A percentile compares a stretch with the other conserved stretches of the same genome.
These are phyloP conservation scores for Protomyces macrosporus DNA, from an alignment of 1,139 yeast species.

Conservation along the genomic window DNA sequence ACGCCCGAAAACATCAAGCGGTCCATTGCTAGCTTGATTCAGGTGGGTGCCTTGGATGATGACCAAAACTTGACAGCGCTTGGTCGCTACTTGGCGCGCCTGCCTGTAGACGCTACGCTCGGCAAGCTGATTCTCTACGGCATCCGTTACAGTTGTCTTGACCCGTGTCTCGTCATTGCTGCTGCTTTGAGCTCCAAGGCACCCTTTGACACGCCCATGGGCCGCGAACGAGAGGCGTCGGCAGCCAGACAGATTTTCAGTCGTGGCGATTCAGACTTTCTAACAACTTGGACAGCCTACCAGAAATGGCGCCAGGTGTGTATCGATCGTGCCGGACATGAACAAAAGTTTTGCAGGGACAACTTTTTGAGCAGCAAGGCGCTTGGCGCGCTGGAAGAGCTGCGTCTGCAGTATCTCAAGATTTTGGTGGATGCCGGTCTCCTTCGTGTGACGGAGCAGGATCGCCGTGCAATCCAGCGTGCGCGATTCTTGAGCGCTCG, in stretches of 20 bases:
- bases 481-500: slow-evolving; percentile 11
- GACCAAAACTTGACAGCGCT: slow-evolving; percentile 49
- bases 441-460: slow-evolving; percentile 2
- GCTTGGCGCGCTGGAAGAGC: slow-evolving; percentile 17
- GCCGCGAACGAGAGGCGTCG: slow-evolving; percentile 24
- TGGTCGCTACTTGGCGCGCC: slow-evolving; percentile 42
- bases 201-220: slow-evolving; percentile 30
- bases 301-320: slow-evolving; percentile 25
- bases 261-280: slow-evolving; percentile 25
- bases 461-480: slow-evolving; percentile 3
- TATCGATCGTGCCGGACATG: slow-evolving; percentile 9
- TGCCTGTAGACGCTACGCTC: slow-evolving; percentile 66
- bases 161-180: slow-evolving; percentile 32
- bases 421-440: slow-evolving; percentile 22
- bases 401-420: slow-evolving; percentile 18
- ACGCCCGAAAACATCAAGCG: slow-evolving; percentile 48
- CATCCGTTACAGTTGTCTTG: slow-evolving; percentile 33
- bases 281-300: slow-evolving; percentile 26
- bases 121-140: slow-evolving; percentile 58
- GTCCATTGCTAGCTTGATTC: slow-evolving; percentile 54
- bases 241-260: slow-evolving; percentile 21
- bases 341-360: slow-evolving; percentile 19
- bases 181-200: slow-evolving; percentile 28
- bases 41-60: slow-evolving; percentile 56
- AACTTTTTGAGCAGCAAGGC: slow-evolving; percentile 8